phyloP scores from a whole-genome alignment of 192 early-diverging fungal species.

The Lunasporangiospora selenospora region DNA sequence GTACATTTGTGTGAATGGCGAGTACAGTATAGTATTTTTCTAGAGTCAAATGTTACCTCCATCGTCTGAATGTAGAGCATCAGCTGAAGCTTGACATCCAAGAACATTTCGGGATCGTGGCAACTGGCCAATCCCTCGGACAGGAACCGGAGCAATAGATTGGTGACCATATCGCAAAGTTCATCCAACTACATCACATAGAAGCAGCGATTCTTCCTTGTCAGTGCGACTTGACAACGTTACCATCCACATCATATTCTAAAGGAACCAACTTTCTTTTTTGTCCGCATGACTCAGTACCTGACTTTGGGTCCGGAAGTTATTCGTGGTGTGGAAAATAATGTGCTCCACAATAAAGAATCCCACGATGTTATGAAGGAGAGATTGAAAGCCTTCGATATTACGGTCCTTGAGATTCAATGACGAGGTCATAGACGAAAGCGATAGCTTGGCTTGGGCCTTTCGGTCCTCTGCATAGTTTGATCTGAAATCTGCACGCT shows the following conservation, averaged over 20 bases:
- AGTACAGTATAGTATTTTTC: too few relatives aligned
- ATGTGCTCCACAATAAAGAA: slow-evolving; percentile 96
- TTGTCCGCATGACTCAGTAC: slow-evolving; percentile 34
- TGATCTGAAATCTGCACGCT: slow-evolving; percentile 82
- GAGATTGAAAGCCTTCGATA: slow-evolving; percentile 69
- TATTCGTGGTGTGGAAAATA: slow-evolving; percentile 84
- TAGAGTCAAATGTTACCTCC: slow-evolving; percentile 70
- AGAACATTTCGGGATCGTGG: slow-evolving; percentile 78
- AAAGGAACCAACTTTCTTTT: too few relatives aligned
- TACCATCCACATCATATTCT: too few relatives aligned
- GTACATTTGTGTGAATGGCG: too few relatives aligned
- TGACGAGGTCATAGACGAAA: slow-evolving; percentile 62
- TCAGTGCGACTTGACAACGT: background rate
- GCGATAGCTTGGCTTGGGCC: slow-evolving; percentile 87
- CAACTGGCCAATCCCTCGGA: slow-evolving; percentile 82
- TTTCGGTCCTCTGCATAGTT: slow-evolving; percentile 91
- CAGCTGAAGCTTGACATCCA: slow-evolving; percentile 79
- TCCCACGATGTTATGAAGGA: slow-evolving; percentile 91
- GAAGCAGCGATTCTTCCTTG: slow-evolving; percentile 25
- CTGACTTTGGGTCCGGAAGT: slow-evolving; percentile 87
- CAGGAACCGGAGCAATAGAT: slow-evolving; percentile 81
- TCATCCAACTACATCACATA: slow-evolving; percentile 69
- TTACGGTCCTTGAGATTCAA: slow-evolving; percentile 74
- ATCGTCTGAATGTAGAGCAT: slow-evolving; percentile 91
- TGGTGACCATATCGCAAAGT: slow-evolving; percentile 88